Evolutionary conservation across 495 filamentous ascomycete genomes (phyloP).

Genomic region (Talaromyces liani): DNA sequence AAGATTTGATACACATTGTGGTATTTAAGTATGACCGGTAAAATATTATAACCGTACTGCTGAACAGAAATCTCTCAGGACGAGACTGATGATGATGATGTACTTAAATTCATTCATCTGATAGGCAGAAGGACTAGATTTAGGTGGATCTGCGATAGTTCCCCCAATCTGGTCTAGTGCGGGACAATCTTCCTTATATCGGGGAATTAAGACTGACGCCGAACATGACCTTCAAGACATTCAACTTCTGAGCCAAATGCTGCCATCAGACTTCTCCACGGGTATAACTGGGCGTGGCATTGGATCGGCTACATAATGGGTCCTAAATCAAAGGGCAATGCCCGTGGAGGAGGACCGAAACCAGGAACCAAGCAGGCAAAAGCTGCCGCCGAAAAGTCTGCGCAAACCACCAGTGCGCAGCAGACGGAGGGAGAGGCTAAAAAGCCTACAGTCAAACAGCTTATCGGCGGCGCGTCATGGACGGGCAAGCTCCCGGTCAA

Average conservation of each 20-base stretch:
- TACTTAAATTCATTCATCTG: neutral
- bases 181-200: conserved; percentile 16
- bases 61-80: neutral
- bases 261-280: conserved; percentile 14
- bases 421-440: conserved; percentile 48
- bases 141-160: neutral
- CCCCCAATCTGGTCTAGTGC: conserved; percentile 28
- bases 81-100: neutral
- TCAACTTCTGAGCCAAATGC: neutral
- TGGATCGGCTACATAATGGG: conserved; percentile 20
- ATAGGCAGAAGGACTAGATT: neutral
- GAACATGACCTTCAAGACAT: neutral
- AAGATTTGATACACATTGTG: neutral
- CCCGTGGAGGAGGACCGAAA: conserved; percentile 32
- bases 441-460: conserved; percentile 71
- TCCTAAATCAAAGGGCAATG: conserved; percentile 37
- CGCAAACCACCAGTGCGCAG: conserved; percentile 20
- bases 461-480: conserved; percentile 95
- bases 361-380: conserved; percentile 41
- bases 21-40: neutral
- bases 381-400: conserved; percentile 25
- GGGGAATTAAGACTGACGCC: neutral
- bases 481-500: conserved; percentile 94
- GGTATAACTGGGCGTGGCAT: conserved; percentile 11
- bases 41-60: neutral